A percentile compares a stretch with the other conserved stretches of the same genome.
Evolutionary conservation across 176 grass and related monocot genomes (phyloP).

Genomic region (Paspalum vaginatum): DNA sequence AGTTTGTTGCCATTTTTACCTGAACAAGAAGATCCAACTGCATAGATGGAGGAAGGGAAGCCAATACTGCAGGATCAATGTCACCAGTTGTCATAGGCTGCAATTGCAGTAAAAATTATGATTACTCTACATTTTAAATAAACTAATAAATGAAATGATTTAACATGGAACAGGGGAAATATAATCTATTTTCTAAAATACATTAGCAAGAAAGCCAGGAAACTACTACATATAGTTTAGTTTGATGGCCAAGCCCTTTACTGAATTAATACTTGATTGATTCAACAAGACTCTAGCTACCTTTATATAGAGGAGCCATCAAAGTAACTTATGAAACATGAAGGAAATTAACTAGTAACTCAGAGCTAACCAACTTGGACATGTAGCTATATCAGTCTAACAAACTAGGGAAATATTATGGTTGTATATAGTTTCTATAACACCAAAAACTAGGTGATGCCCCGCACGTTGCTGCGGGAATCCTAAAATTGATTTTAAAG

Average conservation of each 20-base stretch:
- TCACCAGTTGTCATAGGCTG: conserved; percentile 70
- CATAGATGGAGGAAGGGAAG: conserved; percentile 96
- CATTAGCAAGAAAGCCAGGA: conserved; percentile 19
- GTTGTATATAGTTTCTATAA: background rate
- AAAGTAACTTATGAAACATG: background rate
- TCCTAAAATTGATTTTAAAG: too few species aligned
- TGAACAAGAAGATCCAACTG: conserved; percentile 99
- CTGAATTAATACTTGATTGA: background rate
- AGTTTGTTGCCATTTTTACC: conserved; percentile 44
- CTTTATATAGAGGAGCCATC: background rate
- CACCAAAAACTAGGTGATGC: too few species aligned
- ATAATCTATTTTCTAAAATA: conserved; percentile 14
- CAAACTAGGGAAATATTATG: background rate
- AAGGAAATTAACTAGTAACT: background rate
- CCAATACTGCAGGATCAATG: conserved; percentile 90
- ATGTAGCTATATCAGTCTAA: background rate
- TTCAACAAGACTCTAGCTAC: background rate
- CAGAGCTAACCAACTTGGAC: background rate
- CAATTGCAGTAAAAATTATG: conserved; percentile 33
- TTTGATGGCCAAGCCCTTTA: background rate
- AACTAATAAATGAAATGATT: conserved; percentile 9
- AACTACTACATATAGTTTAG: background rate
- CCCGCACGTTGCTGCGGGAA: too few species aligned
- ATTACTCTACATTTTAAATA: conserved; percentile 17
- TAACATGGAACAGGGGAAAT: background rate